Evolutionary conservation across 805 yeast genomes (phyloP), one percentile per base, ranked within the genome.

Genomic region (Candida krabiensis): DNA sequence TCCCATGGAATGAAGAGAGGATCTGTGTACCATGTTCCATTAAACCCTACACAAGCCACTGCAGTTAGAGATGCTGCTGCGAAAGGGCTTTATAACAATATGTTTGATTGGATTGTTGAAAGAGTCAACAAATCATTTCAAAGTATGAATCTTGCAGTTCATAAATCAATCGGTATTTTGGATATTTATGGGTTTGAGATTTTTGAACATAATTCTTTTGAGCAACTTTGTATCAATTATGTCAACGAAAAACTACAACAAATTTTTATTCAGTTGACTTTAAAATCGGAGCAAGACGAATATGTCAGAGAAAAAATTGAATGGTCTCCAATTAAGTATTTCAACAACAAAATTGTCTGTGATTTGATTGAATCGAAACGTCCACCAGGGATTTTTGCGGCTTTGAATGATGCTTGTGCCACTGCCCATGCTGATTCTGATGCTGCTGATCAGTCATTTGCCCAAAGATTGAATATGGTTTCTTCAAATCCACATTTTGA

Each of bases 131-230:
- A 70, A 31, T 86, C 97, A 0, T 73, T 93, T 52, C 78, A 79
- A 16, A 73, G 74, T 40, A 46, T 53, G 40, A 70, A 68, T 7
- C 62, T 70, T 22, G 44, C 46, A 28, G 44, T 42, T 13, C 61
- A 64, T 43, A 86, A 83, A 56, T 84, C 96, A 19, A 83, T 93
- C 53, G 98, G 98, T 48, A 90, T 90, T 52, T 71, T 90, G 57
- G 98, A 90, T 77, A 90, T 91, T 50, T 90, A 90, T 59, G 98
- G 98, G 8, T 90, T 90, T 67, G 98, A 90, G 64, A 91, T 91
- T 56, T 90, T 90, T 59, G 96, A 90, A 40, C 91, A 86, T 53
- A 90, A 90, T 66, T 86, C 96, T 2, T 90, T 91, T 61, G 97
- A 91, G 61, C 98, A 90, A 66, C 73, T 90, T 48, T 90, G 97